Evolutionary conservation across 768 basidiomycete genomes (phyloP).

Genomic region (Leccinum disarticulatum): DNA sequence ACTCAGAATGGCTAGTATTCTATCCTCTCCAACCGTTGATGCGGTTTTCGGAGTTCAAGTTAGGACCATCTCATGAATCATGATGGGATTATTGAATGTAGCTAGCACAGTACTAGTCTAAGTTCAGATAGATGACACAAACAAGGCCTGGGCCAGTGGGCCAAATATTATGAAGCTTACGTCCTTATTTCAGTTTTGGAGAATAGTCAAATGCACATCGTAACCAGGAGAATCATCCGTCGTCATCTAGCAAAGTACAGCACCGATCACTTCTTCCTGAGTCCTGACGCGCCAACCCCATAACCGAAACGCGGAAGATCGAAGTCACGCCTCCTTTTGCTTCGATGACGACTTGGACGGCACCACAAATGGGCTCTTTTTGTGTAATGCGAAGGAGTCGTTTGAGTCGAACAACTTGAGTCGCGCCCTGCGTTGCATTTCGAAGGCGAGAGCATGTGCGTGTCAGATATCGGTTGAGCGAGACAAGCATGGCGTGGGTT

Average conservation of each 20-base stretch:
- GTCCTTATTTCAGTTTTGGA: not conserved
- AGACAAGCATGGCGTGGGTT: constrained; percentile 82
- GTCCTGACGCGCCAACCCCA: constrained; percentile 65
- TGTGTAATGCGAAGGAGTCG: constrained; percentile 73
- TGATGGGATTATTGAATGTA: no score
- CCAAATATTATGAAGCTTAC: not conserved
- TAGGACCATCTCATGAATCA: no score
- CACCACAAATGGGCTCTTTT: constrained; percentile 63
- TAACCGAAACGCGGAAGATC: constrained; percentile 74
- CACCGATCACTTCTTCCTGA: constrained; percentile 67
- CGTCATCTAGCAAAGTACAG: not conserved
- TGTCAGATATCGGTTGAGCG: constrained; percentile 88
- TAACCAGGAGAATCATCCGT: not conserved
- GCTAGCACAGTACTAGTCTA: no score
- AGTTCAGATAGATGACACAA: no score
- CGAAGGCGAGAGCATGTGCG: no score
- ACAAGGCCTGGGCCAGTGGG: no score
- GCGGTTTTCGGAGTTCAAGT: no score
- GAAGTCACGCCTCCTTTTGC: constrained; percentile 73
- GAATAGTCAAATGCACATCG: not conserved
- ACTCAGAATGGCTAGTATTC: no score
- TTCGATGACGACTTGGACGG: constrained; percentile 71
- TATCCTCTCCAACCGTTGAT: no score
- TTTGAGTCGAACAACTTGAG: constrained; percentile 61
- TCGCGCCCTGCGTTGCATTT: constrained; percentile 42